These are phyloP conservation scores for Zea mays DNA, from an alignment of 176 grass and related monocot species.

Conservation along the genomic window DNA sequence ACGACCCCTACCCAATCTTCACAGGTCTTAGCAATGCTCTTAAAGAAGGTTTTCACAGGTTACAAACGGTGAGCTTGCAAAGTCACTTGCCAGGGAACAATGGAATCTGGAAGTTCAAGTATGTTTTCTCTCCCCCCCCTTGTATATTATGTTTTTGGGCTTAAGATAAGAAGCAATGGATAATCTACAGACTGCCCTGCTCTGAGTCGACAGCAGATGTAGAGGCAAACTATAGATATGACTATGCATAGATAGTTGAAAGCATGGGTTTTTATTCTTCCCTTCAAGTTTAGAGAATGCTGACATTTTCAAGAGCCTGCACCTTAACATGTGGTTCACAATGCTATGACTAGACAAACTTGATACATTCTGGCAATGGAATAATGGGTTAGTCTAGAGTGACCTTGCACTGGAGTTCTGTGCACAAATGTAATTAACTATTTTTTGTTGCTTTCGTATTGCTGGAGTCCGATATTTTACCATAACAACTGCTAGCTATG, in stretches of 20 bases:
- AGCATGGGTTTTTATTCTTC: neutral
- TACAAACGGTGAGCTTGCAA: slow-evolving; percentile 85
- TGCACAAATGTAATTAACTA: neutral
- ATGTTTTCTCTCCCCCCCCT: slow-evolving; percentile 38
- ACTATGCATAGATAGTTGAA: neutral
- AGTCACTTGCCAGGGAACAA: slow-evolving; percentile 70
- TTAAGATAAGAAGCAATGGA: slow-evolving; percentile 14
- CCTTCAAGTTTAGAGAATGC: neutral
- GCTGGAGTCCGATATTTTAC: neutral
- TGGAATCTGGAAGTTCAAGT: slow-evolving; percentile 82
- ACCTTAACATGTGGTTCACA: neutral
- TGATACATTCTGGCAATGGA: neutral
- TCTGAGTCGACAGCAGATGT: neutral
- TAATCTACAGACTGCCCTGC: neutral
- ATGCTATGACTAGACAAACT: slow-evolving; percentile 3
- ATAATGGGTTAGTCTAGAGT: slow-evolving; percentile 8
- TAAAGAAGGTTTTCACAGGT: slow-evolving; percentile 49
- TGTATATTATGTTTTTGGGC: neutral
- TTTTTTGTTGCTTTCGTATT: slow-evolving; percentile 1
- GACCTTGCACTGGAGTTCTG: neutral
- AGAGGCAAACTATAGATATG: neutral
- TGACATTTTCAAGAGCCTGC: neutral
- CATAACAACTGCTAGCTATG: slow-evolving; percentile 6
- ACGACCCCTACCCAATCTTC: neutral
- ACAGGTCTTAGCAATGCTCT: slow-evolving; percentile 19